Conservation (phyloP, 768 basidiomycete species). For the Lyophyllum decastes region DNA sequence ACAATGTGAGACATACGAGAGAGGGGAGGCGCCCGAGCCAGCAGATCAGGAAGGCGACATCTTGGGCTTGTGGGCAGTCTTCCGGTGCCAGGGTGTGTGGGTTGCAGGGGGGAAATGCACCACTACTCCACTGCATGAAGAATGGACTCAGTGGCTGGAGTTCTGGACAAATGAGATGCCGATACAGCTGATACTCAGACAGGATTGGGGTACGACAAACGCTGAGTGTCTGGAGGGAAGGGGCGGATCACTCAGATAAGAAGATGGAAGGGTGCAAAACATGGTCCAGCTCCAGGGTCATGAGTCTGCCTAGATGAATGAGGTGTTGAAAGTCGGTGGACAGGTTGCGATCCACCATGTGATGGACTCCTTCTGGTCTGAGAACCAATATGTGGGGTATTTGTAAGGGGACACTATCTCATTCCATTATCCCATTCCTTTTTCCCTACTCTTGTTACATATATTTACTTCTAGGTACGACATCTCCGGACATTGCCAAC, state of each 20-base stretch:
- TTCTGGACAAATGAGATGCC: neutral
- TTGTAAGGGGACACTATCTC: too few relatives aligned
- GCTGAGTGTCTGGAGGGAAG: conserved; percentile 22
- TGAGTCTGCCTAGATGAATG: conserved; percentile 18
- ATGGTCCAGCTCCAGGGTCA: conserved; percentile 19
- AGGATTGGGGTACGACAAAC: conserved; percentile 14
- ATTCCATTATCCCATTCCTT: too few relatives aligned
- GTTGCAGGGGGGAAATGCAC: conserved; percentile 17
- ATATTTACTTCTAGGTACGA: too few relatives aligned
- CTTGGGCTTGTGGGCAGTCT: conserved; percentile 18
- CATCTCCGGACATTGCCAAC: too few relatives aligned
- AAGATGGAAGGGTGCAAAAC: conserved; percentile 18
- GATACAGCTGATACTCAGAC: neutral
- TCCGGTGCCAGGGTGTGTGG: conserved; percentile 30
- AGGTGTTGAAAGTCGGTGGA: neutral
- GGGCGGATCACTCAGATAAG: conserved; percentile 22
- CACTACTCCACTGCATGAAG: conserved; percentile 30
- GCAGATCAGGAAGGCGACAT: conserved; percentile 28
- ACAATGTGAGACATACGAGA: conserved; percentile 26
- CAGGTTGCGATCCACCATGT: neutral
- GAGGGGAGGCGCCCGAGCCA: conserved; percentile 29
- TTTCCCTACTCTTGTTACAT: too few relatives aligned
- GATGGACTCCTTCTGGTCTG: conserved; percentile 14
- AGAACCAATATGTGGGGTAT: conserved; percentile 21
- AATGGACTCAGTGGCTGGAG: conserved; percentile 15